Evolutionary conservation across 2,329 filamentous ascomycete genomes (phyloP), one percentile per base, ranked within the genome.

Genomic region (Didymella sp.): DNA sequence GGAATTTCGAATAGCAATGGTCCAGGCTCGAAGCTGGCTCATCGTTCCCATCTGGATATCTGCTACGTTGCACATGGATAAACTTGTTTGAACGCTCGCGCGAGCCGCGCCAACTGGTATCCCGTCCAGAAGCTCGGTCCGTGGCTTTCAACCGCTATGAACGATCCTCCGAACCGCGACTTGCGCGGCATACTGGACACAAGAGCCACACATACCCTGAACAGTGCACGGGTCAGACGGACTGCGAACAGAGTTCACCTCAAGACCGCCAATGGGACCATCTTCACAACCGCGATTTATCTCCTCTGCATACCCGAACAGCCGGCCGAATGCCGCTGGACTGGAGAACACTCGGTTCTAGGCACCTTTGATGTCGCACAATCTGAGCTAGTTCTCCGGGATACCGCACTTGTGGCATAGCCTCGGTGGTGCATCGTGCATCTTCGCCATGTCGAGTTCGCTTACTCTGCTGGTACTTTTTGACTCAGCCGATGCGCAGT

Each of bases 211-310:
- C 4, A 21, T 24, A 31, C 21, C 42, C n/a, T 46, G 25, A 9
- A 33, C 13, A 52, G 13, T 13, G 49, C 49, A 45, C 31, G 24
- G 21, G 21, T 27, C n/a, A 28, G 48, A 38, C n/a, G 21, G 46
- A 30, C 19, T 33, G 21, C 13, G 15, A 43, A 22, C 22, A 21
- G 27, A 17, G 2, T 41, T 15, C 28, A 24, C 25, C 17, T 28
- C 15, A n/a, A 24, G 28, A 37, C 28, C 11, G 12, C 24, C 30
- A 45, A 45, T 31, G 30, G 13, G 31, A 35, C 22, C 40, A 31
- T 45, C 13, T 40, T 44, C 25, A 17, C 13, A 6, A 1, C 15
- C 2, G 22, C 27, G 24, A 17, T 27, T 24, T 51, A 38, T 42
- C 31, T 51, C 30, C 17, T 38, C 11, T 31, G 25, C 9, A 46